Evolutionary conservation across 495 filamentous ascomycete genomes (phyloP), one percentile per base, ranked within the genome.

Genomic region (Aspergillus sparsus): DNA sequence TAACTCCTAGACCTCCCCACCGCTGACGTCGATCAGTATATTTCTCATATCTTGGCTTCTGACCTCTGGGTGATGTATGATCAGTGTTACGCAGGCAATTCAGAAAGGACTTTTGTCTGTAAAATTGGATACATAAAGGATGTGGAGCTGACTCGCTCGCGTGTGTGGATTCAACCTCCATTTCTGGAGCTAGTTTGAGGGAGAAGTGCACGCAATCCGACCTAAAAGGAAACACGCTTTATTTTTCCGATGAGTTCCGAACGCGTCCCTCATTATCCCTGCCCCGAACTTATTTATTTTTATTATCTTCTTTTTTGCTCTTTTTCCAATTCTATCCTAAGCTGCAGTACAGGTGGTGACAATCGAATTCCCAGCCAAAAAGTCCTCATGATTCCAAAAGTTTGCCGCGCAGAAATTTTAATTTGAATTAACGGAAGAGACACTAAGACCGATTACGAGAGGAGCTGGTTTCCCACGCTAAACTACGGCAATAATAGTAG

Each of bases 81-180:
- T 18, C 44, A 39, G 53, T 53, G 53, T 47, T 55, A 53, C 62
- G 53, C 52, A 60, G 46, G 21, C 12, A 35, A 33, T 16, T 45
- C 47, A 21, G 47, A 49, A 21, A 35, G 21, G 21, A 27, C 21
- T 18, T 35, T 33, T 57, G 12, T 13, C 32, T 53, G 35, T 49
- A 55, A 35, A 46, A 53, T 45, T 58, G 42, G 61, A 63, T 63
- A 59, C 55, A 63, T 63, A 55, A 55, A 59, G 31, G 51, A 41
- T 59, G 56, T 62, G 61, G 61, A 62, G 61, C 61, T 57, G 49
- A 49, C 35, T 33, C 21, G 21, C 10, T 47, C 16, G 45, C 9
- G 31, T 58, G 31, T 58, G 55, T 36, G 44, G 32, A 16, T 41
- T 53, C 57, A 21, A 31, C 36, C 18, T 44, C 47, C 36, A 5